Evolutionary conservation across 179 eudicot species (phyloP), one percentile per base, ranked within the genome.

Genomic region (Actinidia polygama): DNA sequence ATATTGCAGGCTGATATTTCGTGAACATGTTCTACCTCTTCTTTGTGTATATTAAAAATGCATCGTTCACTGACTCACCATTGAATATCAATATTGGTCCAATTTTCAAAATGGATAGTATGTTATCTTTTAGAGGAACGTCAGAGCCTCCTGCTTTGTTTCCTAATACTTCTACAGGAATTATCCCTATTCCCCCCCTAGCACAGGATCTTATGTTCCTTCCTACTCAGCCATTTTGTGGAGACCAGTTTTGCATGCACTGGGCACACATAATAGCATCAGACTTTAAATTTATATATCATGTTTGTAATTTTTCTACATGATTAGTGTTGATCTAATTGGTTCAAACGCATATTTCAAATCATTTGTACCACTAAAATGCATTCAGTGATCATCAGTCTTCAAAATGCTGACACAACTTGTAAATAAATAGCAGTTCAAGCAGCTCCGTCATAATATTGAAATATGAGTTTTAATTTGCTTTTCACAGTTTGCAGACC

Each of bases 371-470:
- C 11, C 51, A n/a, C 50, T 16, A 19, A 73, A 21, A 40, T 19
- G 23, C 74, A 70, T 69, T 44, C 46, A 69, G 44, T 69, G 3
- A 70, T 44, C 74, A 16, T 70, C 76, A 49, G 46, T 44, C 74
- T 44, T 70, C 76, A 49, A 30, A 21, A 21, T n/a, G 36, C 57
- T 3, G 44, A 44, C 51, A 47, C 12, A 49, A 72, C 23, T 19
- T 44, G 19, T 46, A 72, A 49, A 12, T n/a, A 71, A 12, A 71
- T 18, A 71, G 54, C 30, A 49, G 54, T 73, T 18, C 57, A 21
- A 73, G 21, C n/a, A 23, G 62, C 7, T 53, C 10, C 4, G 50
- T 69, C 73, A 40, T 44, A 5, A 69, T 7, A 70, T 46, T 10
- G 58, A 49, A 73, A 40, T 73, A 73, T n/a, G 55, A 72, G 21